Conservation (phyloP, 768 basidiomycete species). For the Tylopilus subfusipes region DNA sequence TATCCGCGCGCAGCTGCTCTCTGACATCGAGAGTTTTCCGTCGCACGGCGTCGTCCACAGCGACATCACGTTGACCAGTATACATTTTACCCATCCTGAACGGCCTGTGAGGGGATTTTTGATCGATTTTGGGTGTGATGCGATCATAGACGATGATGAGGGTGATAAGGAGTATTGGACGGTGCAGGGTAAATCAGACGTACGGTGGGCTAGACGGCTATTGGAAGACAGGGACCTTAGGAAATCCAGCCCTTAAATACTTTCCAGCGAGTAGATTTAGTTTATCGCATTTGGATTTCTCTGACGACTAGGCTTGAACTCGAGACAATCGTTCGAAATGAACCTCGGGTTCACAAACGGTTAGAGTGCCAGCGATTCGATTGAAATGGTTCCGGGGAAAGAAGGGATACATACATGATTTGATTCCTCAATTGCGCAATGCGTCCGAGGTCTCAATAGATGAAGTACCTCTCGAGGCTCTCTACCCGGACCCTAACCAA, state of each 20-base stretch:
- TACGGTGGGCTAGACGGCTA: no score
- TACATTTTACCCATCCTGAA: neutral
- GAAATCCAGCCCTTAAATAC: neutral
- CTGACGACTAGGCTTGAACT: no score
- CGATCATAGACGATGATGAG: no score
- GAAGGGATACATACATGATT: no score
- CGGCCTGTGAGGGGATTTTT: neutral
- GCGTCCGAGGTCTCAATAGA: neutral
- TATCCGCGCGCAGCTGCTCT: neutral
- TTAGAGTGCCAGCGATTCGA: no score
- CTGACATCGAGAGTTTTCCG: neutral
- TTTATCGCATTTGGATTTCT: neutral
- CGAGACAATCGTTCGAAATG: no score
- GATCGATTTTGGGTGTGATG: neutral
- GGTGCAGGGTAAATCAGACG: no score
- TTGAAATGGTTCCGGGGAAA: no score
- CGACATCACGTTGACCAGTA: neutral
- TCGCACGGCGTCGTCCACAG: neutral
- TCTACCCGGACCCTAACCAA: slow-evolving; percentile 14
- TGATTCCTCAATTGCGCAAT: no score
- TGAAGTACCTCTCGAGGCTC: slow-evolving; percentile 16
- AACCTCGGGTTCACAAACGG: no score
- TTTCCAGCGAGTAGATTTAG: neutral
- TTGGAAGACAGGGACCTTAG: no score
- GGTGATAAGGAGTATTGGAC: no score